A percentile compares a stretch with the other conserved stretches of the same genome.
Conservation (phyloP, 139 green algal species). For the Micromonas commoda region DNA sequence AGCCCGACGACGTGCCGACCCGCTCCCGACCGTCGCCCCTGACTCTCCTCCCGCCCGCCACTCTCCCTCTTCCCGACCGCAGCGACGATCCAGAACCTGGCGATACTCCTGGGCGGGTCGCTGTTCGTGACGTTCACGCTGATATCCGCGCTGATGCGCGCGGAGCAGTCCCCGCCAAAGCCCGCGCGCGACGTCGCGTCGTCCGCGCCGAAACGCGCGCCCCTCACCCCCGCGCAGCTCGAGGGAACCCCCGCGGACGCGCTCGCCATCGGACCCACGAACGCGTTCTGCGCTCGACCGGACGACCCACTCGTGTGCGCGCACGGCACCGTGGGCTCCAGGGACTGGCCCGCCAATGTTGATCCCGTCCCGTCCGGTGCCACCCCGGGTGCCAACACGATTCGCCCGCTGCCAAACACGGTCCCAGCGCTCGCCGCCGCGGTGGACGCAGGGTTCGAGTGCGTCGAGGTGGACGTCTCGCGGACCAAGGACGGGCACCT, state of each 20-base stretch:
- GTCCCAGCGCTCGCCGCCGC: conserved; percentile 41
- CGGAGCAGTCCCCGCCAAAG: no score
- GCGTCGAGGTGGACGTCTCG: conserved; percentile 51
- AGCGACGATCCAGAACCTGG: background rate
- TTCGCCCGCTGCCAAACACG: conserved; percentile 46
- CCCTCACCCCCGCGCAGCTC: no score
- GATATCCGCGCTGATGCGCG: no score
- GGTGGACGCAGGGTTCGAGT: conserved; percentile 37
- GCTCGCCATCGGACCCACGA: background rate
- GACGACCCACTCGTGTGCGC: background rate
- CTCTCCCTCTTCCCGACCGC: background rate
- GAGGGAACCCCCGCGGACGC: no score
- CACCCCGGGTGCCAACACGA: no score
- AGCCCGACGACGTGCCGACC: no score
- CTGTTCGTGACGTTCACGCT: no score
- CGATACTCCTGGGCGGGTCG: no score
- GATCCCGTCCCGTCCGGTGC: no score
- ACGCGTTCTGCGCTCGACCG: background rate
- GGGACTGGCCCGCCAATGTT: background rate
- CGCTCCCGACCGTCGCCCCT: background rate
- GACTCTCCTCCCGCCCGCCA: background rate
- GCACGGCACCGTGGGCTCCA: background rate
- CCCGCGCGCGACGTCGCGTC: no score
- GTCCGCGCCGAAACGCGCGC: no score
- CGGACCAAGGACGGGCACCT: conserved; percentile 43